Evolutionary conservation across 306 rosid species (phyloP), one percentile per base, ranked within the genome.

Genomic region (Fragaria iinumae): DNA sequence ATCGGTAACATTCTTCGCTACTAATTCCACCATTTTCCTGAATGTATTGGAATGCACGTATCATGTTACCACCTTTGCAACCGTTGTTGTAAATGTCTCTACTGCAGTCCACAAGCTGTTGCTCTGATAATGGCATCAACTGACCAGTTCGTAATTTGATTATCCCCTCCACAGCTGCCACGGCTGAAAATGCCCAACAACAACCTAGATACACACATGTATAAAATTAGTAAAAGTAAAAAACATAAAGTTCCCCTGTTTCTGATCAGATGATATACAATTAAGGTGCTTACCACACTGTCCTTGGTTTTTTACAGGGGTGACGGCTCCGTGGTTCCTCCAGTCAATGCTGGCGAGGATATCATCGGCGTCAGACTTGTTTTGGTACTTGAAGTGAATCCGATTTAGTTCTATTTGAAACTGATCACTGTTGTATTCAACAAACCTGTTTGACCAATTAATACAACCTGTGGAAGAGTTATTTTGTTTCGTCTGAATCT

Each of bases 301-400:
- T 59, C 1, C 38, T 27, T 60, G 65, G 12, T 60, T 11, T 16
- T 60, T 25, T 5, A 60, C 66, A 25, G 27, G 74, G 34, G 87
- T 82, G 17, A 88, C 87, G 65, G 83, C 87, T 48, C 89, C 84
- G 59, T 75, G 52, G 2, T 8, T 0, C 55, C 87, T 77, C 88
- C 91, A 82, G 11, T 86, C 88, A 16, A 88, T 0, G 2, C 60
- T 41, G 11, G 27, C 1, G 20, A 85, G 87, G 69, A 78, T 18
- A 62, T 16, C 69, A 43, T 49, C 16, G 9, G 8, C 11, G 45
- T 20, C 11, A 14, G 73, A 36, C 4, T 64, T 17, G 34, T 53
- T 78, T 74, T 86, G 83, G 53, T 84, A 80, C 47, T 66, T 82
- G 20, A 73, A 73, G 67, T 29, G 23, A 23, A 56, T 55, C 52